These are phyloP conservation scores for Geranomyces variabilis DNA, from an alignment of 192 early-diverging fungal genomes.

Conservation along the genomic window DNA sequence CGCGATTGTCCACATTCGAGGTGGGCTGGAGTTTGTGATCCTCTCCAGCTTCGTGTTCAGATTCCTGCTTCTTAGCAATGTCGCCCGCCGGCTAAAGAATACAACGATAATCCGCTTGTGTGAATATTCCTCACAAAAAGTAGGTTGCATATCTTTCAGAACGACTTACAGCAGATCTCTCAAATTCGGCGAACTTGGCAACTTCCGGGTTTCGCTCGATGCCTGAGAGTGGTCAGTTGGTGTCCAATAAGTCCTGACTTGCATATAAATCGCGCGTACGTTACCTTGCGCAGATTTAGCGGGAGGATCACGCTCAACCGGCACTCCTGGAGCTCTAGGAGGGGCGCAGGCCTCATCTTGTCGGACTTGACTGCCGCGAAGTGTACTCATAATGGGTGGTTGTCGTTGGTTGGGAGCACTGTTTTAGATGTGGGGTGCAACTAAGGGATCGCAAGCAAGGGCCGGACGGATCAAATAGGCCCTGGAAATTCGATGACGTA, in stretches of 20 bases:
- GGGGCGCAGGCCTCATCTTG: not conserved
- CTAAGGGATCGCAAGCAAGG: too few relatives aligned
- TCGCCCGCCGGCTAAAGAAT: constrained; percentile 4
- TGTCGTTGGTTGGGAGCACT: not conserved
- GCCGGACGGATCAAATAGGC: too few relatives aligned
- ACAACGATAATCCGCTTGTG: not conserved
- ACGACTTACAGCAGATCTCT: not conserved
- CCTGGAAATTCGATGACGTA: too few relatives aligned
- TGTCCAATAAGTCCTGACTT: not conserved
- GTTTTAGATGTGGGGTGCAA: too few relatives aligned
- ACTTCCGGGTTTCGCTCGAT: constrained; percentile 5
- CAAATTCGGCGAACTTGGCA: constrained; percentile 8
- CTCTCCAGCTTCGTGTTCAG: constrained; percentile 8
- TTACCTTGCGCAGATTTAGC: not conserved
- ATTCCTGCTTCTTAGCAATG: constrained; percentile 11
- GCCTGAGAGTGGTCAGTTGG: not conserved
- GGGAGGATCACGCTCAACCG: not conserved
- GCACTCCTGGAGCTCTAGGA: constrained; percentile 7
- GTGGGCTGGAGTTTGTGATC: constrained; percentile 1
- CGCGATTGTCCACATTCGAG: constrained; percentile 8
- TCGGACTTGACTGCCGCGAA: not conserved
- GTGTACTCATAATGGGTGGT: not conserved
- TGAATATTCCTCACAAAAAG: not conserved
- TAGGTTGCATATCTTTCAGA: not conserved
- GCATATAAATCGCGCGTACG: not conserved